phyloP scores from a whole-genome alignment of 2,329 filamentous ascomycete genomes.

The Penicillium janthinellum region DNA sequence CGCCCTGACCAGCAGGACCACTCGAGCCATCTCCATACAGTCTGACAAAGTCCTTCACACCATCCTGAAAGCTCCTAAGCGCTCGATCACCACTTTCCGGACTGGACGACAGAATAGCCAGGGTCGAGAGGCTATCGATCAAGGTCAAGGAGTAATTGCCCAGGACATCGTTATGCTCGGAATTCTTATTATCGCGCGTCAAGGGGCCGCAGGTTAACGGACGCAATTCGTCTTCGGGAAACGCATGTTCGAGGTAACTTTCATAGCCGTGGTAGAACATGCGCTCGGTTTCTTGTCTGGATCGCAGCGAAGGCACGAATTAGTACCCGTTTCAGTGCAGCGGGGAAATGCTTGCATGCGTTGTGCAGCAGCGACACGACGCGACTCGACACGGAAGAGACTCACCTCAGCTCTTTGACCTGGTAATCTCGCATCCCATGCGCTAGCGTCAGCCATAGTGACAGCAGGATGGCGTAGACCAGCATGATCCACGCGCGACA shows the following conservation, averaged over 20 bases:
- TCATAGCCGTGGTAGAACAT: constrained; percentile 98
- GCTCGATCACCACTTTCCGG: constrained; percentile 61
- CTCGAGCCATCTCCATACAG: constrained; percentile 83
- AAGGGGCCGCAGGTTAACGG: constrained; percentile 83
- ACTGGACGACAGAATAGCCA: constrained; percentile 82
- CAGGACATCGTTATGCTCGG: constrained; percentile 89
- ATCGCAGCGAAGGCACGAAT: background rate
- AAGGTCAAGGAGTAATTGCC: constrained; percentile 96
- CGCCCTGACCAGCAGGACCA: constrained; percentile 69
- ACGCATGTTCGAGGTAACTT: constrained; percentile 92
- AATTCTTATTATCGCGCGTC: constrained; percentile 78
- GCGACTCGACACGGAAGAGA: background rate
- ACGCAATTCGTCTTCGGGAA: constrained; percentile 92
- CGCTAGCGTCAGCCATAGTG: constrained; percentile 38
- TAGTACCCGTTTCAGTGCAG: background rate
- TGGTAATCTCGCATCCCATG: constrained; percentile 40
- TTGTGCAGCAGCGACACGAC: background rate
- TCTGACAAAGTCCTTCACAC: constrained; percentile 72
- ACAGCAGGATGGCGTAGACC: constrained; percentile 37
- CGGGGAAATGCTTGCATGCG: background rate
- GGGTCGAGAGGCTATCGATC: constrained; percentile 90
- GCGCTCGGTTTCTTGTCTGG: constrained; percentile 54
- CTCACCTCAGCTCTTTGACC: constrained; percentile 41
- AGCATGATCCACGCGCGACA: constrained; percentile 36
- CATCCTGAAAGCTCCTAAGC: constrained; percentile 75